Evolutionary conservation across 768 basidiomycete species (phyloP).

Genomic region (Kwoniella dendrophila): DNA sequence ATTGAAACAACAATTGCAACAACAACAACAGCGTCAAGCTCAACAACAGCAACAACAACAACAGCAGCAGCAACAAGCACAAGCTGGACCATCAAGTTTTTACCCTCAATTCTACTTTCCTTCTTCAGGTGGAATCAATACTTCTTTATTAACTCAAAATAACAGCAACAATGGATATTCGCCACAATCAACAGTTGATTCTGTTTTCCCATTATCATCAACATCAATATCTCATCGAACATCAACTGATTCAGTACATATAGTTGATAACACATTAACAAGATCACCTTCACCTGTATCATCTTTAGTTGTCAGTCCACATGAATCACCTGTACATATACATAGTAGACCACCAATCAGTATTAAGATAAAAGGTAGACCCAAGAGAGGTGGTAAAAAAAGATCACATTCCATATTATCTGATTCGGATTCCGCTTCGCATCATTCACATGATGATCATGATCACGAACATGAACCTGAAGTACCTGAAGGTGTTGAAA

Average conservation of each 20-base stretch:
- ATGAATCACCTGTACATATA: conserved; percentile 27
- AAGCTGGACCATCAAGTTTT: conserved; percentile 29
- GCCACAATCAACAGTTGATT: conserved; percentile 4
- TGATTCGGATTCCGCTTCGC: conserved; percentile 17
- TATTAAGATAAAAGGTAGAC: conserved; percentile 4
- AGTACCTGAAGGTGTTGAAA: conserved; percentile 49
- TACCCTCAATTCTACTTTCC: conserved; percentile 24
- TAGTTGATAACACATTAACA: conserved; percentile 29
- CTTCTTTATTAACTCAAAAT: conserved; percentile 19
- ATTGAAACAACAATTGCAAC: conserved; percentile 1
- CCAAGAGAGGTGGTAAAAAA: conserved; percentile 14
- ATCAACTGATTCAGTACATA: conserved; percentile 19
- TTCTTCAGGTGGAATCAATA: conserved; percentile 16
- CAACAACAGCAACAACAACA: conserved; percentile 19
- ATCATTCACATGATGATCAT: conserved; percentile 21
- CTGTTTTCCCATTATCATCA: background rate
- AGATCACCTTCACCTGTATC: conserved; percentile 20
- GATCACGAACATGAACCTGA: conserved; percentile 40
- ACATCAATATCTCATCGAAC: background rate
- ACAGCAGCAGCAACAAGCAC: conserved; percentile 12
- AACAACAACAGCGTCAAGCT: conserved; percentile 11
- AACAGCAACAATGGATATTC: conserved; percentile 1
- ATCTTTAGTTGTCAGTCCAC: conserved; percentile 23
- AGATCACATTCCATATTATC: conserved; percentile 22
- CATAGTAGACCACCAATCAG: background rate